Percentiles rank a stretch among this genome's conserved stretches.
These are phyloP conservation scores for Porcisia deanei DNA, from an alignment of 208 protist genomes.

Conservation along the genomic window DNA sequence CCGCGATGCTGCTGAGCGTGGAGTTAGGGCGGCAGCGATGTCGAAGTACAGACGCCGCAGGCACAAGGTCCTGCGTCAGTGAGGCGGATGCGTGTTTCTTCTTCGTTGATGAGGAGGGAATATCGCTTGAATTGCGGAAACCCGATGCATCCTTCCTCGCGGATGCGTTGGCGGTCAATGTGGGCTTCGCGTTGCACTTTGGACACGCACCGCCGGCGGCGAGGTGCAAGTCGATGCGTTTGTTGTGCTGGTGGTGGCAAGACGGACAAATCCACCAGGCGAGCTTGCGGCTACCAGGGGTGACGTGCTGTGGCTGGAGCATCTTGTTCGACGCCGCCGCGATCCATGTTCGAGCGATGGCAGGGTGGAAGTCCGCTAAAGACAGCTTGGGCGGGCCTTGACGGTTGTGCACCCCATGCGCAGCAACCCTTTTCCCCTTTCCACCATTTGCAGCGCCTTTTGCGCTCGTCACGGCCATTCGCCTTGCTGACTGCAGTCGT, in stretches of 20 bases:
- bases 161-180: background rate
- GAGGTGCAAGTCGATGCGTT: conserved; percentile 80
- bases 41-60: conserved; percentile 16
- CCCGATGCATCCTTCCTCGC: background rate
- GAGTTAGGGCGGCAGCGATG: conserved; percentile 68
- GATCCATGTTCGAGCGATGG: conserved; percentile 68
- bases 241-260: conserved; percentile 64
- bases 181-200: conserved; percentile 50
- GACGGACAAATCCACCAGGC: conserved; percentile 75
- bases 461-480: background rate
- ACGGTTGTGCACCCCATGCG: background rate
- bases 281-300: conserved; percentile 65
- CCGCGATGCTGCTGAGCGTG: conserved; percentile 36
- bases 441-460: background rate
- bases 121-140: background rate
- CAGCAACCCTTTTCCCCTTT: background rate
- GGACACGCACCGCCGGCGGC: conserved; percentile 70
- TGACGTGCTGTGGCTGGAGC: conserved; percentile 80
- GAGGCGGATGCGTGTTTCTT: background rate
- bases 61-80: background rate
- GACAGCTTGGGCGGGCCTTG: conserved; percentile 6
- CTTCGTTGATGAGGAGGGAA: background rate
- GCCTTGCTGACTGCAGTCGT: background rate
- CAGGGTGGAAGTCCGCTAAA: conserved; percentile 63
- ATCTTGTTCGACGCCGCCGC: conserved; percentile 78